Conservation (phyloP, 2,329 filamentous ascomycete genomes). For the Aspergillus awamori region DNA sequence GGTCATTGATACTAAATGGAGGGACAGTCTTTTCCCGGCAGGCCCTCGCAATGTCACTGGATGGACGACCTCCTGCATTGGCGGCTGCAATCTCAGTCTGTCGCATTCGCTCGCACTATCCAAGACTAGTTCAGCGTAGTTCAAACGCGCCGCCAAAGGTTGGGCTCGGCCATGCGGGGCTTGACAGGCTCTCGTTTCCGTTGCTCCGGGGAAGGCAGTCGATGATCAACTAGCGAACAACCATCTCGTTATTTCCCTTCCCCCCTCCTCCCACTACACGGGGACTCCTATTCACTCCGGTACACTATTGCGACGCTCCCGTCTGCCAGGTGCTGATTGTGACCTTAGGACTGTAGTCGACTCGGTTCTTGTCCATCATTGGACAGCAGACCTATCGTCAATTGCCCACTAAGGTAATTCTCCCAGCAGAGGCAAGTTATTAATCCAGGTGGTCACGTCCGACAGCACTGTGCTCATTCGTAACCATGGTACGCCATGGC, state of each 20-base stretch:
- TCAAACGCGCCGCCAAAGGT: slow-evolving; percentile 20
- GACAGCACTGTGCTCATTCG: background rate
- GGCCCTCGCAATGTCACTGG: background rate
- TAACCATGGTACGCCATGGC: no score
- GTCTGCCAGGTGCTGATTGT: background rate
- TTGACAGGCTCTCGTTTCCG: slow-evolving; percentile 33
- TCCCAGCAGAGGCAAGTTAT: background rate
- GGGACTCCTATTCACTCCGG: no score
- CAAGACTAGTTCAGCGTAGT: background rate
- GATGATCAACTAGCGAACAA: background rate
- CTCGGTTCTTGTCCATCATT: background rate
- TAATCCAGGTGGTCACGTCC: background rate
- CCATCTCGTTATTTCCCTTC: background rate
- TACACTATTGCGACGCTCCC: no score
- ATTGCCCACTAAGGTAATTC: background rate
- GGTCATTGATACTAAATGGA: background rate
- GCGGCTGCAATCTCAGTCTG: background rate
- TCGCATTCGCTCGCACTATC: slow-evolving; percentile 1
- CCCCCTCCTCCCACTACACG: no score
- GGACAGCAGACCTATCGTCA: no score
- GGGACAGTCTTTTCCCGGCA: slow-evolving; percentile 10
- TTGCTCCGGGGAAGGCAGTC: slow-evolving; percentile 37
- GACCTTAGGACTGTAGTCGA: background rate
- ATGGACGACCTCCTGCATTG: slow-evolving; percentile 7
- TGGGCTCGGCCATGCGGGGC: slow-evolving; percentile 40